Evolutionary conservation across 2,329 filamentous ascomycete genomes (phyloP), one percentile per base, ranked within the genome.

Genomic region (Ceratocystis cacaofunesta): DNA sequence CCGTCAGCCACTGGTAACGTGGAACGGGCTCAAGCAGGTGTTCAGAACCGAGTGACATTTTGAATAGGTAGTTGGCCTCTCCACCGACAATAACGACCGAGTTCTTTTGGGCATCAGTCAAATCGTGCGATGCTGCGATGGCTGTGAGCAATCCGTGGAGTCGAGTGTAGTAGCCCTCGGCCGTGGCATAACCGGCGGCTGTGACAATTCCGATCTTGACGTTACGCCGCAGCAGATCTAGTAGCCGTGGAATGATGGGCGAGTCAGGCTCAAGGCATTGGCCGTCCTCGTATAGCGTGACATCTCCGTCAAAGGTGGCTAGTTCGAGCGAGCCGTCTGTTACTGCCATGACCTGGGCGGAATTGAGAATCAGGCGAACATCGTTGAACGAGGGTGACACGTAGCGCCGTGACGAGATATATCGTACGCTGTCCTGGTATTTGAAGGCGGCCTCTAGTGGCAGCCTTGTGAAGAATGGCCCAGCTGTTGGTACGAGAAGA

Each of bases 341-440:
- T n/a, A 97, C 83, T 48, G 90, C 90, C 86, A 96, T 91, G 68
- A 92, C 81, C 76, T 99, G 94, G 19, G 94, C 92, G 48, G 94
- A 94, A 76, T 99, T 99, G 70, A 99, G 83, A 63, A 95, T 88
- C 28, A 96, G 80, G 1, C 94, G 86, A 67, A 99, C 85, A 73
- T 99, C 94, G 76, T 99, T 99, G 81, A 99, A 99, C 1, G 90
- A 95, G 0, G 94, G 94, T 0, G 92, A 89, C 1, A 99, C 94
- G 73, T 96, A 97, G 68, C 94, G 86, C 28, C 94, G 83, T 1
- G 87, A 90, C 32, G 90, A 95, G 71, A 99, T 99, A 74, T 87
- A 88, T 5, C 94, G 85, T 69, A 86, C 86, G 67, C 81, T 77
- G 74, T 99, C 94, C 75, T 97, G 94, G 75, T 89, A 92, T 70